Conservation (phyloP, 495 filamentous ascomycete genomes). For the Penicillium nucicola region DNA sequence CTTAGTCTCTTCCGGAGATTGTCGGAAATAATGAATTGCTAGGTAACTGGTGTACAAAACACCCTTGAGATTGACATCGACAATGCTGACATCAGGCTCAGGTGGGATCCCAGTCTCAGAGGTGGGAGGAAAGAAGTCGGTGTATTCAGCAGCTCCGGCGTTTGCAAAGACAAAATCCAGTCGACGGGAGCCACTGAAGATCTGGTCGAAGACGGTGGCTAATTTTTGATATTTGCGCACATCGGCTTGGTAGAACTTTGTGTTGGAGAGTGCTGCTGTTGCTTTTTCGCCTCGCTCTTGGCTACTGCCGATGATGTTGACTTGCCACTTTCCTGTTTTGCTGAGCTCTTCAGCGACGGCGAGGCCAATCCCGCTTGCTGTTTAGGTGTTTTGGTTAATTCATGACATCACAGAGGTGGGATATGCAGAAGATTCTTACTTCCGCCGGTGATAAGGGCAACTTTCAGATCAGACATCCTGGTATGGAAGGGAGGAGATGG, state of each 20-base stretch:
- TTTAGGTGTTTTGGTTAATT: not conserved
- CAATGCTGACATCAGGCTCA: slow-evolving; percentile 46
- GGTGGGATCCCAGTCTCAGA: slow-evolving; percentile 26
- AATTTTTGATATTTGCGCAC: slow-evolving; percentile 13
- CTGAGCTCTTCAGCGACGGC: slow-evolving; percentile 15
- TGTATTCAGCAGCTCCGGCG: slow-evolving; percentile 12
- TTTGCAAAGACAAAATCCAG: slow-evolving; percentile 28
- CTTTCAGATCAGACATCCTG: not conserved
- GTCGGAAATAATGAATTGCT: slow-evolving; percentile 29
- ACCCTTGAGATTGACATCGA: slow-evolving; percentile 61
- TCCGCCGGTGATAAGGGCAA: slow-evolving; percentile 14
- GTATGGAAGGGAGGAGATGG: too few relatives aligned
- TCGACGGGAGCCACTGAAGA: slow-evolving; percentile 2
- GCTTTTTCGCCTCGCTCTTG: slow-evolving; percentile 9
- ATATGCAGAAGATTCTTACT: not conserved
- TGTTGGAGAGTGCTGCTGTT: not conserved
- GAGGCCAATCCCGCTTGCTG: slow-evolving; percentile 24
- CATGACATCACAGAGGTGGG: not conserved
- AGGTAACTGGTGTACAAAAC: slow-evolving; percentile 63
- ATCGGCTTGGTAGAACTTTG: slow-evolving; percentile 14
- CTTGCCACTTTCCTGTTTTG: slow-evolving; percentile 9
- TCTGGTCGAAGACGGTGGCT: slow-evolving; percentile 3
- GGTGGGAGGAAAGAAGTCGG: not conserved
- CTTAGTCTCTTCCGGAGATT: slow-evolving; percentile 6
- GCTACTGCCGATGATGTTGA: slow-evolving; percentile 18